Percentiles rank a stretch among this genome's conserved stretches.
Evolutionary conservation across 2,329 filamentous ascomycete genomes (phyloP).

Genomic region (Calonectria henricotiae): DNA sequence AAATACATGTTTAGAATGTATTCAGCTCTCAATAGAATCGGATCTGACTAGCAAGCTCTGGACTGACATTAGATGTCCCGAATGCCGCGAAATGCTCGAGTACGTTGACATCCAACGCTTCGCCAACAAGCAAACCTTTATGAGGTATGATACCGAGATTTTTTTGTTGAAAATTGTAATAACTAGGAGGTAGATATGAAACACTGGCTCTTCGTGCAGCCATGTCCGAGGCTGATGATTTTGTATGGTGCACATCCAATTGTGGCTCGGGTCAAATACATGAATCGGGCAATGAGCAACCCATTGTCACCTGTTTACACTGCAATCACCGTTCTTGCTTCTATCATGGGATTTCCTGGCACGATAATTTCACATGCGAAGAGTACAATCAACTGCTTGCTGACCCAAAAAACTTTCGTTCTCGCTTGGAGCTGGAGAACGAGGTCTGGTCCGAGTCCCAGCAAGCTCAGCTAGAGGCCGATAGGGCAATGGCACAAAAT

Average conservation of each 20-base stretch:
- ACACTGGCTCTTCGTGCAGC: slow-evolving; percentile 62
- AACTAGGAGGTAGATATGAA: slow-evolving; percentile 59
- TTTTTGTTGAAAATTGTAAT: slow-evolving; percentile 1
- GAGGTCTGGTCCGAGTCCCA: slow-evolving; percentile 59
- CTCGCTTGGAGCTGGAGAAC: slow-evolving; percentile 57
- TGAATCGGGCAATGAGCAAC: slow-evolving; percentile 57
- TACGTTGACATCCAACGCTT: slow-evolving; percentile 64
- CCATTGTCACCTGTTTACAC: slow-evolving; percentile 62
- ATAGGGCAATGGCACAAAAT: slow-evolving; percentile 57
- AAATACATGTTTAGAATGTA: slow-evolving; percentile 56
- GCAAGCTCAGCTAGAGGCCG: slow-evolving; percentile 66
- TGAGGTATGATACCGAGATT: slow-evolving; percentile 54
- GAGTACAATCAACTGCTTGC: slow-evolving; percentile 61
- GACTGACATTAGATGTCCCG: slow-evolving; percentile 68
- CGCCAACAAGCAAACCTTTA: slow-evolving; percentile 63
- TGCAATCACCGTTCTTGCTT: slow-evolving; percentile 64
- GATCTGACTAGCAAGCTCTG: slow-evolving; percentile 58
- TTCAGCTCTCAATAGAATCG: slow-evolving; percentile 56
- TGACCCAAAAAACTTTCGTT: slow-evolving; percentile 60
- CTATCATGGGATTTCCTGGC: slow-evolving; percentile 62
- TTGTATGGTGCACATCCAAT: slow-evolving; percentile 69
- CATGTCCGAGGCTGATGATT: slow-evolving; percentile 63
- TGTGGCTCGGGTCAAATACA: slow-evolving; percentile 72
- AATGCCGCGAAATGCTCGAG: slow-evolving; percentile 64
- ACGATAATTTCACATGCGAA: slow-evolving; percentile 60